Evolutionary conservation across 176 grass and related monocot genomes (phyloP).

Genomic region (Rhynchospora breviuscula): DNA sequence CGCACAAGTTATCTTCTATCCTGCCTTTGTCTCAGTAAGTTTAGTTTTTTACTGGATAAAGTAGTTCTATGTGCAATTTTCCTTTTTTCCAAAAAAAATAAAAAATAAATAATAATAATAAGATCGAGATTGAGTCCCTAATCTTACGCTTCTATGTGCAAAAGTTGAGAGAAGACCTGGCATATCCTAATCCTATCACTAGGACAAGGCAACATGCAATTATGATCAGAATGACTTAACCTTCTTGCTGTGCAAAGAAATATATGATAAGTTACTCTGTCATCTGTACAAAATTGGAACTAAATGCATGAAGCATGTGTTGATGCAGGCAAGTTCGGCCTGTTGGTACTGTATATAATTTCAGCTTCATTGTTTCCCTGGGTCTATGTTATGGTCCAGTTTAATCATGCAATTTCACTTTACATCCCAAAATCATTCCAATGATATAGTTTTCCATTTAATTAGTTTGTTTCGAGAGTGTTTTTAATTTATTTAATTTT

Average conservation of each 20-base stretch:
- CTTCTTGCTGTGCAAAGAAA: background rate
- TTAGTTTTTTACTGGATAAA: background rate
- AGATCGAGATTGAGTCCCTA: too few relatives aligned
- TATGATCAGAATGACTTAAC: background rate
- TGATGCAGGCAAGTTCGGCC: background rate
- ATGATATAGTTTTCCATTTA: background rate
- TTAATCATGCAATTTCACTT: background rate
- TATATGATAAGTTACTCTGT: background rate
- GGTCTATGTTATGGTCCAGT: background rate
- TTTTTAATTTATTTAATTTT: background rate
- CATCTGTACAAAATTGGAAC: background rate
- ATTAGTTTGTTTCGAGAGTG: background rate
- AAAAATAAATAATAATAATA: too few relatives aligned
- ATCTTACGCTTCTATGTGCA: background rate
- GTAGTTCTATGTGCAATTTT: background rate
- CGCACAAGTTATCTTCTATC: constrained; percentile 77
- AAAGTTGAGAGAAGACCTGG: background rate
- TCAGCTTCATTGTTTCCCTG: background rate
- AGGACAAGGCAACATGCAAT: background rate
- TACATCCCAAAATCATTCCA: background rate
- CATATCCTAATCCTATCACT: background rate
- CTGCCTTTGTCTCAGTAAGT: constrained; percentile 74
- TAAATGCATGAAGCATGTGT: background rate
- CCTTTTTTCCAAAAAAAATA: too few relatives aligned
- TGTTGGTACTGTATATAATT: background rate